Percentiles rank a stretch among this genome's conserved stretches.
Evolutionary conservation across 192 early-diverging fungal genomes (phyloP).

Genomic region (Ramicandelaber brevisporus): DNA sequence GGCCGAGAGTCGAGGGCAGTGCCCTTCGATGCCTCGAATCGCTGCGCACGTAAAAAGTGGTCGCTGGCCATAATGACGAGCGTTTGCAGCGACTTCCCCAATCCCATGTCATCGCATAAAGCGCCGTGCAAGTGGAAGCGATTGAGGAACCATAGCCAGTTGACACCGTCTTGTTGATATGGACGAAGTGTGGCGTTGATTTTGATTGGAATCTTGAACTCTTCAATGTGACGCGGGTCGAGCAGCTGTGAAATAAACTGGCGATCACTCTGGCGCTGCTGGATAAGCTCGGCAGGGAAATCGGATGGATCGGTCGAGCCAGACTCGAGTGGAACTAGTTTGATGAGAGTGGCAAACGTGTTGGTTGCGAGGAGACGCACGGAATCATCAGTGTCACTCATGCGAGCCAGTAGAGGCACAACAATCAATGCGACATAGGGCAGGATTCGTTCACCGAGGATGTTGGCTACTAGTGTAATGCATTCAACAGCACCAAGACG

Average conservation of each 20-base stretch:
- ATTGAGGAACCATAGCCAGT: conserved; percentile 94
- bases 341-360: conserved; percentile 86
- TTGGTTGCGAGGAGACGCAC: conserved; percentile 77
- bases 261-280: conserved; percentile 67
- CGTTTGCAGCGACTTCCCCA: conserved; percentile 93
- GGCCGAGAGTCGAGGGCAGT: conserved; percentile 33
- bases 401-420: conserved; percentile 82
- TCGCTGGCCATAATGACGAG: conserved; percentile 87
- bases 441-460: conserved; percentile 53
- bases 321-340: conserved; percentile 81
- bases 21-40: conserved; percentile 20
- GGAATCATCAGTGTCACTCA: conserved; percentile 83
- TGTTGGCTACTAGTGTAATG: conserved; percentile 53
- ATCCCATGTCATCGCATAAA: conserved; percentile 96
- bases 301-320: conserved; percentile 87
- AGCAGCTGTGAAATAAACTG: conserved; percentile 83
- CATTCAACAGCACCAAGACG: conserved; percentile 79
- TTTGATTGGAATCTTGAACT: conserved; percentile 62
- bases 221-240: conserved; percentile 64
- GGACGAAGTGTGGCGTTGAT: conserved; percentile 80
- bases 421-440: conserved; percentile 97
- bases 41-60: conserved; percentile 39
- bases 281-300: conserved; percentile 48
- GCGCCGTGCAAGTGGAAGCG: conserved; percentile 93
- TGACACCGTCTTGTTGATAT: conserved; percentile 97